phyloP scores from a whole-genome alignment of 1,284 basidiomycete genomes.

The Phylloboletellus chloephorus region DNA sequence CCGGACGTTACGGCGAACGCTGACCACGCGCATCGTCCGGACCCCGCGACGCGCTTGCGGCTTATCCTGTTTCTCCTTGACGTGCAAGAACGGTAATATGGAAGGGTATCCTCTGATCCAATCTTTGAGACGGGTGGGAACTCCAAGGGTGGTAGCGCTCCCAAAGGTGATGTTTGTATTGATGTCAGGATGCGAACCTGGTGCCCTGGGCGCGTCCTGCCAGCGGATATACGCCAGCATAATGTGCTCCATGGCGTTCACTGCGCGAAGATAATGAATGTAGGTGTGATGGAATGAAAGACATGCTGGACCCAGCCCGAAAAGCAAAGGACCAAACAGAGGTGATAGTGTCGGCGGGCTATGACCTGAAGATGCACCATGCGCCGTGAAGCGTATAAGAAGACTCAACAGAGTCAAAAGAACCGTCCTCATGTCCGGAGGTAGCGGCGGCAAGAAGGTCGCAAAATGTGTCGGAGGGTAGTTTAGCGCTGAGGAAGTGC shows the following conservation, averaged over 20 bases:
- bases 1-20: constrained; percentile 71
- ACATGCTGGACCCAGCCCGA: constrained; percentile 63
- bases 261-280: constrained; percentile 71
- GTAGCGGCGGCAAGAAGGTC: constrained; percentile 51
- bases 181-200: constrained; percentile 26
- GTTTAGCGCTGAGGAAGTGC: constrained; percentile 38
- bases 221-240: constrained; percentile 80
- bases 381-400: constrained; percentile 72
- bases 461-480: constrained; percentile 70
- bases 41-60: constrained; percentile 65
- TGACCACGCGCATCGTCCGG: constrained; percentile 64
- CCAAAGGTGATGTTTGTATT: constrained; percentile 35
- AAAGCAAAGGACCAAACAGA: constrained; percentile 84
- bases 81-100: constrained; percentile 45
- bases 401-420: constrained; percentile 68
- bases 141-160: constrained; percentile 53
- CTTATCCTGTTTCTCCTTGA: constrained; percentile 38
- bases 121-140: constrained; percentile 73
- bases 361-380: constrained; percentile 75
- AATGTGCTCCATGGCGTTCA: constrained; percentile 84
- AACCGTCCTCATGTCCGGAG: constrained; percentile 52
- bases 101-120: constrained; percentile 84
- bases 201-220: constrained; percentile 51
- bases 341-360: constrained; percentile 80
- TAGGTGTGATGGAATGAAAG: constrained; percentile 76